Conservation (phyloP, 2,329 filamentous ascomycete species). For the Fusarium citri region DNA sequence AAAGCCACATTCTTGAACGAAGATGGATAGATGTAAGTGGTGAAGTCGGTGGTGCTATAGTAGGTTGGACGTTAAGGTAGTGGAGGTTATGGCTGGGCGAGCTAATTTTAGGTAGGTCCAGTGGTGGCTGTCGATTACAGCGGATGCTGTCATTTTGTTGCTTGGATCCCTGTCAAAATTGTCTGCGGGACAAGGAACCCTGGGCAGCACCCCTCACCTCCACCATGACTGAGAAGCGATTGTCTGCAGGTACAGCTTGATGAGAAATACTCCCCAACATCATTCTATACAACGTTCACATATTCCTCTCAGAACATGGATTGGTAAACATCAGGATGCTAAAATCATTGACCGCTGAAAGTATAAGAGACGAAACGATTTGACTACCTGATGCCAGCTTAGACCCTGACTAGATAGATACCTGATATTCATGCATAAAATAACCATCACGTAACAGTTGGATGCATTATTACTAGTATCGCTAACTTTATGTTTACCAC, state of each 20-base stretch:
- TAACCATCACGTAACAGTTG: neutral
- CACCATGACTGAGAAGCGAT: neutral
- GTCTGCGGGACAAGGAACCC: constrained; percentile 33
- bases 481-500: constrained; percentile 65
- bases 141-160: constrained; percentile 41
- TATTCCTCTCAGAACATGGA: neutral
- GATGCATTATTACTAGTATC: neutral
- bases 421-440: neutral
- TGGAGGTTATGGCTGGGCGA: constrained; percentile 18
- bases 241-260: constrained; percentile 21
- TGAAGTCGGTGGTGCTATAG: constrained; percentile 17
- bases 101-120: constrained; percentile 8
- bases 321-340: neutral
- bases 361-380: neutral
- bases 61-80: constrained; percentile 8
- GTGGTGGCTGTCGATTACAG: constrained; percentile 42
- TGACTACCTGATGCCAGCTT: neutral
- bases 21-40: constrained; percentile 37
- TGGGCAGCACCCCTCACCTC: constrained; percentile 18
- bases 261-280: neutral
- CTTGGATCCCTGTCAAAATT: constrained; percentile 36
- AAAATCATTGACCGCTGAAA: neutral
- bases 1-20: constrained; percentile 49
- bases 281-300: neutral
- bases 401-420: neutral